Base-by-base conservation (phyloP, 768 basidiomycete genomes). In the Agrocybe chaxingu region DNA sequence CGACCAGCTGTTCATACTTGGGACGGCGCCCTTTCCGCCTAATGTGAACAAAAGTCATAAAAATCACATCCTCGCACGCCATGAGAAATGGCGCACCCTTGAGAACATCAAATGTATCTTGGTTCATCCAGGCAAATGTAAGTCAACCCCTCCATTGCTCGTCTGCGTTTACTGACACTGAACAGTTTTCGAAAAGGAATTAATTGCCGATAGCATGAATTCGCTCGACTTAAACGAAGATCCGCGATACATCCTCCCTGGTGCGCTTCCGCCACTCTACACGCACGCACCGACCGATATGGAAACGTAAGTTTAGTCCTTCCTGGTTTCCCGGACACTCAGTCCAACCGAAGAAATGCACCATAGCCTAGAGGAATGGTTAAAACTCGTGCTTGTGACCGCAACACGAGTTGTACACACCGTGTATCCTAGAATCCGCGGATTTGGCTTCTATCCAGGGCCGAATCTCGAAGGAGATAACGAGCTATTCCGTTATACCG, bases 41-140 rank as follows among this genome's bases (percentile, higher is more conserved):
- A 24, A 24, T 7, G 33, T 69, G 45, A 75, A 77, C 53, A 77
- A 75, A 62, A 77, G 74, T 57, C 77, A 80, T 59, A 42, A 59
- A 43, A 80, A 81, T 55, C 48, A 60, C 29, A 66, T 78, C 57
- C 66, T 52, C 8, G 48, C 47, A 47, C 71, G 68, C 18, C 75
- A 78, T 8, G 77, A 80, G 47, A 52, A 62, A 8, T 79, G 78
- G 65, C 71, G 84, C 53, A 70, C 67, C 49, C 65, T 88, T n/a
- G 78, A 80, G 57, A 62, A 59, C 19, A 79, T 84, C 13, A 68
- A 73, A 30, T 52, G 51, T 32, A 65, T 82, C 35, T 55, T 63
- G 34, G 53, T 65, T 24, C 24, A 24, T 24, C 24, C 24, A 24
- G 24, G 24, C 24, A 24, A 24, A 24, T 24, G 24, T 5, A 24